phyloP scores from a whole-genome alignment of 2,329 filamentous ascomycete species.

The Neodidymelliopsis sp. region DNA sequence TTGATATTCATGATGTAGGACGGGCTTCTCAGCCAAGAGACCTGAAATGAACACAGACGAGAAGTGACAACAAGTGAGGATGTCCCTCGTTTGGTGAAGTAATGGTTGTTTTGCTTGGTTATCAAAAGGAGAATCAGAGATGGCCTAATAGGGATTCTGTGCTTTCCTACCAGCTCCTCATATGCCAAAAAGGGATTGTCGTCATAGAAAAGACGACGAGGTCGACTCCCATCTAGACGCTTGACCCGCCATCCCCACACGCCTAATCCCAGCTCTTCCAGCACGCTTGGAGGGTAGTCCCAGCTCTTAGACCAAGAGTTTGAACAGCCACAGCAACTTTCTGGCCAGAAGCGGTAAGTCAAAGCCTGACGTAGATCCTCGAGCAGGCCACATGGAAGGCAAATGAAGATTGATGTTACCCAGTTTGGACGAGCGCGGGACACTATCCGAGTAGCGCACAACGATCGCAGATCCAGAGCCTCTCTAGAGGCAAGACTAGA shows the following conservation, averaged over 20 bases:
- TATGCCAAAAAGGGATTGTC: background rate
- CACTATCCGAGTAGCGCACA: conserved; percentile 4
- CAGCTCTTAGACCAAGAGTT: conserved; percentile 4
- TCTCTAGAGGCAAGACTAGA: background rate
- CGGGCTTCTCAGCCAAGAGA: background rate
- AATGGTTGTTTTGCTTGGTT: background rate
- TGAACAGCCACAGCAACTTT: conserved; percentile 4
- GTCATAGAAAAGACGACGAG: conserved; percentile 6
- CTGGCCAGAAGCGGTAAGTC: conserved; percentile 1
- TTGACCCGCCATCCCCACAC: conserved; percentile 5
- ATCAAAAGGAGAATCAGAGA: background rate
- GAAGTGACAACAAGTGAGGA: too few species aligned
- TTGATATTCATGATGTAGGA: conserved; percentile 15
- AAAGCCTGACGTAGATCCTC: conserved; percentile 8
- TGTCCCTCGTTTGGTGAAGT: too few species aligned
- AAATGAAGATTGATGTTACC: background rate
- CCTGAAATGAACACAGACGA: background rate
- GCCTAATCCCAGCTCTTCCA: background rate
- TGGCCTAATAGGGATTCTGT: background rate
- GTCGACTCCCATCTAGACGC: background rate
- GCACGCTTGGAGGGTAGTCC: background rate
- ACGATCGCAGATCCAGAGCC: conserved; percentile 2
- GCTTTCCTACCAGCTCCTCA: background rate
- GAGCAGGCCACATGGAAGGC: conserved; percentile 4
- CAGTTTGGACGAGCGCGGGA: background rate